These are phyloP conservation scores for Roridomyces roridus DNA, from an alignment of 768 basidiomycete genomes.

Conservation along the genomic window DNA sequence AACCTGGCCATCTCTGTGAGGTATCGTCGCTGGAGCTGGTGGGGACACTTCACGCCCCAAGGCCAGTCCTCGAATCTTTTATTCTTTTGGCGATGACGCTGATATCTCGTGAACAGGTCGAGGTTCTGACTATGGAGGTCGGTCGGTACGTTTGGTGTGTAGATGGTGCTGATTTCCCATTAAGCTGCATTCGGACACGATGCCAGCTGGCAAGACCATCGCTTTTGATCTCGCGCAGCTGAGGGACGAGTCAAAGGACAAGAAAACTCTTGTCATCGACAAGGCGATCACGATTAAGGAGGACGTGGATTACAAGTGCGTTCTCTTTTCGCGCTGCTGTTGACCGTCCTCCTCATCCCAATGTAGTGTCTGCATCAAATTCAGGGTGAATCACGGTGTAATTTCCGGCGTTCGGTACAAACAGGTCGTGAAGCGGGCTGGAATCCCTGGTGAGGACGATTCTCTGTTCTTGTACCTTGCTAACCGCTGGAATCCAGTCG, in stretches of 20 bases:
- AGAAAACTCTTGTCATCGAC: slow-evolving; percentile 47
- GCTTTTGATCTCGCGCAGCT: slow-evolving; percentile 63
- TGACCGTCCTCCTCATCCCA: neutral
- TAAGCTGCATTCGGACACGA: slow-evolving; percentile 71
- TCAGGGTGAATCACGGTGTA: slow-evolving; percentile 90
- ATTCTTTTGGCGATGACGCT: slow-evolving; percentile 8
- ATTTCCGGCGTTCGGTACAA: slow-evolving; percentile 87
- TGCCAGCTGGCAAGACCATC: slow-evolving; percentile 67
- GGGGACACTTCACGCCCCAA: slow-evolving; percentile 63
- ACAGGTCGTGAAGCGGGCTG: slow-evolving; percentile 85
- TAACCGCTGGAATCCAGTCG: slow-evolving; percentile 57
- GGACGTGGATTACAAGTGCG: slow-evolving; percentile 88
- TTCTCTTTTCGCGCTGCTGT: neutral
- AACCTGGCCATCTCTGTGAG: slow-evolving; percentile 54
- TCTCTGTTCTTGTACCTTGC: slow-evolving; percentile 7
- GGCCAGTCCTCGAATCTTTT: slow-evolving; percentile 44
- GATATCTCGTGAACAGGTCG: slow-evolving; percentile 55
- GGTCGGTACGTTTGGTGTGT: neutral
- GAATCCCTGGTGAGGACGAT: slow-evolving; percentile 64
- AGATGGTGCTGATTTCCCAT: neutral
- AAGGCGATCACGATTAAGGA: slow-evolving; percentile 82
- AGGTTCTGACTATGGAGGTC: slow-evolving; percentile 71
- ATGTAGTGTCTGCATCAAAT: slow-evolving; percentile 75
- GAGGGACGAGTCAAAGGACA: slow-evolving; percentile 48
- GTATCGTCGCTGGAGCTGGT: slow-evolving; percentile 65